phyloP scores from a whole-genome alignment of 768 basidiomycete genomes.

The Pleurotus platypus region DNA sequence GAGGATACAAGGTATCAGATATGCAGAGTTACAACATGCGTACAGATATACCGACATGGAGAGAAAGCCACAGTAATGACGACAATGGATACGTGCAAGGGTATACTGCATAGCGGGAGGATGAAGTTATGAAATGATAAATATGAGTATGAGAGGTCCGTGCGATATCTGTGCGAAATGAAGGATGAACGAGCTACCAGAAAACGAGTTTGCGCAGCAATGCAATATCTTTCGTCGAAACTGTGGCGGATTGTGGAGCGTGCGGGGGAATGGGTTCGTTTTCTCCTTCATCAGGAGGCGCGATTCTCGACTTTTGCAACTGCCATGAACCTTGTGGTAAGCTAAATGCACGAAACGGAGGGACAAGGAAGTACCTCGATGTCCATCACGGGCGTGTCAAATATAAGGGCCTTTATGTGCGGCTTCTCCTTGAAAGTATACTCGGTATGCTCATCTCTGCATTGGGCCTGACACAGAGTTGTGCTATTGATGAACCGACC shows the following conservation, averaged over 20 bases:
- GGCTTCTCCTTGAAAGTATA: slow-evolving; percentile 60
- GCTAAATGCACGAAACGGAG: background rate
- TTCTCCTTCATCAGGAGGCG: slow-evolving; percentile 43
- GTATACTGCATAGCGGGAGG: background rate
- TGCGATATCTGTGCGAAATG: background rate
- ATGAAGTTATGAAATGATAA: slow-evolving; percentile 8
- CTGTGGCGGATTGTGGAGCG: slow-evolving; percentile 13
- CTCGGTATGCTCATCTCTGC: slow-evolving; percentile 47
- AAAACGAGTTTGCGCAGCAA: slow-evolving; percentile 51
- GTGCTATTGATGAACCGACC: slow-evolving; percentile 81
- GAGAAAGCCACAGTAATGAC: background rate
- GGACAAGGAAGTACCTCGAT: slow-evolving; percentile 46
- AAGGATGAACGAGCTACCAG: slow-evolving; percentile 19
- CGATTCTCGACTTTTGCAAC: slow-evolving; percentile 67
- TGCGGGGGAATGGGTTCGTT: slow-evolving; percentile 25
- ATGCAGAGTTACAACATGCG: slow-evolving; percentile 9
- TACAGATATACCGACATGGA: slow-evolving; percentile 9
- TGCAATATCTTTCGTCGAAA: slow-evolving; percentile 35
- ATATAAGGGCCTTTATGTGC: slow-evolving; percentile 52
- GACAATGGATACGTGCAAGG: background rate
- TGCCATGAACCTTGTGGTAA: slow-evolving; percentile 20
- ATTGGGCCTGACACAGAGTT: slow-evolving; percentile 74
- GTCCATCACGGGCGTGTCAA: slow-evolving; percentile 61
- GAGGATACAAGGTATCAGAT: slow-evolving; percentile 3
- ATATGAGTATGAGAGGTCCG: slow-evolving; percentile 11